A percentile compares a stretch with the other conserved stretches of the same genome.
Conservation (phyloP, 2,329 filamentous ascomycete genomes). For the Cryphonectria radicalis region DNA sequence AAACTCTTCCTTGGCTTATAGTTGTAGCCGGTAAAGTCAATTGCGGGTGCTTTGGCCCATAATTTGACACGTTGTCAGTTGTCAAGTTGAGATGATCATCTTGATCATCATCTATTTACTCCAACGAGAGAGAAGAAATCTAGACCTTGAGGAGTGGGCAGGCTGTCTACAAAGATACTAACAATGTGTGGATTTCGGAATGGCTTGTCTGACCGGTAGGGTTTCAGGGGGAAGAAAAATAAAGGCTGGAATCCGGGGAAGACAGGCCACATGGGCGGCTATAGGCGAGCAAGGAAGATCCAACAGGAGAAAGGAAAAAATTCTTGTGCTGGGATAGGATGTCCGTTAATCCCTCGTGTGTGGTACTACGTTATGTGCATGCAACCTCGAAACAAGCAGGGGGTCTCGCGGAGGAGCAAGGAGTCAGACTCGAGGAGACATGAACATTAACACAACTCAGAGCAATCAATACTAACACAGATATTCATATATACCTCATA, state of each 20-base stretch:
- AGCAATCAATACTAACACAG: too few relatives aligned
- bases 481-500: too few relatives aligned
- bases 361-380: not conserved
- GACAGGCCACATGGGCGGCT: not conserved
- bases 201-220: not conserved
- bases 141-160: not conserved
- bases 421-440: not conserved
- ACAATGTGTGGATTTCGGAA: not conserved
- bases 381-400: not conserved
- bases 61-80: not conserved
- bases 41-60: not conserved
- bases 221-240: not conserved
- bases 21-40: too few relatives aligned
- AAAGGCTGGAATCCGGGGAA: not conserved
- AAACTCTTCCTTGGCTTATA: not conserved
- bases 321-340: not conserved
- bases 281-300: not conserved
- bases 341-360: not conserved
- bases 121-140: not conserved
- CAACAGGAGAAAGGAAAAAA: not conserved
- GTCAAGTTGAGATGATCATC: not conserved
- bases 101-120: not conserved
- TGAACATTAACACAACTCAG: not conserved
- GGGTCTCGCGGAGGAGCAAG: not conserved
- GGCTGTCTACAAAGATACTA: not conserved